Percentiles rank a stretch among this genome's conserved stretches.
Conservation (phyloP, 2,329 filamentous ascomycete genomes). For the Calonectria pauciramosa region DNA sequence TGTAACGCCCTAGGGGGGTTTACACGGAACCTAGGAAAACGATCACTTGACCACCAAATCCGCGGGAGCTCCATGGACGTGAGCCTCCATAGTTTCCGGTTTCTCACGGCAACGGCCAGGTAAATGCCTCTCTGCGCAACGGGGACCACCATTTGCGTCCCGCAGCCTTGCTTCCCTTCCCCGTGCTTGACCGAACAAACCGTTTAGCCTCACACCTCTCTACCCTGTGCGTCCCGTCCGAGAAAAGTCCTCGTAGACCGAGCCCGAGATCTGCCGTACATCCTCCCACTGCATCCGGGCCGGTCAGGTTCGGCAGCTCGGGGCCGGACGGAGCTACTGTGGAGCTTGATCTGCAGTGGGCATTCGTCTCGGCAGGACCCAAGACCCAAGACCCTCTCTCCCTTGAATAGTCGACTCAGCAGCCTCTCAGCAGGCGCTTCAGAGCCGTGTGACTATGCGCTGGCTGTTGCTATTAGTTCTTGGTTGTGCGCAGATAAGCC, state of each 20-base stretch:
- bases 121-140: not conserved
- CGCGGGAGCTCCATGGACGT: not conserved
- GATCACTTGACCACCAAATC: not conserved
- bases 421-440: not conserved
- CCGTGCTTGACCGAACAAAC: slow-evolving; percentile 3
- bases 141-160: not conserved
- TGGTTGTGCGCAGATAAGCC: not conserved
- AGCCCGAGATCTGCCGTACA: slow-evolving; percentile 5
- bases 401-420: not conserved
- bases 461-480: not conserved
- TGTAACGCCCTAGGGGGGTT: not conserved
- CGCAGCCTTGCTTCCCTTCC: not conserved
- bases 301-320: not conserved
- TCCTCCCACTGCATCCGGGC: not conserved
- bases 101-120: slow-evolving; percentile 7
- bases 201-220: not conserved
- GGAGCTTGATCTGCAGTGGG: not conserved
- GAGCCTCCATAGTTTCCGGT: not conserved
- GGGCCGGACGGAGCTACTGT: slow-evolving; percentile 2
- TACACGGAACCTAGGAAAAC: not conserved
- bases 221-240: not conserved
- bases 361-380: not conserved
- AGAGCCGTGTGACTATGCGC: not conserved
- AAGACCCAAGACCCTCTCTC: not conserved
- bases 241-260: not conserved